Evolutionary conservation across 768 basidiomycete genomes (phyloP).

Genomic region (Rossbeevera mucosa): DNA sequence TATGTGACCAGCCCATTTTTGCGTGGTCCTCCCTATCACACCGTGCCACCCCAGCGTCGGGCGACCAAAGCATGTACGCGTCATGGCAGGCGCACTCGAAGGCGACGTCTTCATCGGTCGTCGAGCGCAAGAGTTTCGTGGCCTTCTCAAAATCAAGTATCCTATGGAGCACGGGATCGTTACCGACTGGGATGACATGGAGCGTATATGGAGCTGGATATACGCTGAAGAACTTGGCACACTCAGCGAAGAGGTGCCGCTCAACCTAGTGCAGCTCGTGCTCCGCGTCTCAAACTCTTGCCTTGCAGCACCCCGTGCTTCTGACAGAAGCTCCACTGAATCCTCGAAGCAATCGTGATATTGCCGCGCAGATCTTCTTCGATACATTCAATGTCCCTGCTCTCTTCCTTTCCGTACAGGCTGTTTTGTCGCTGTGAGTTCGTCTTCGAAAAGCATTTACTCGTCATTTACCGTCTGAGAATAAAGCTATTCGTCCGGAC

Average conservation of each 20-base stretch:
- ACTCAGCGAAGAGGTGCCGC: constrained; percentile 87
- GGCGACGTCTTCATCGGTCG: constrained; percentile 95
- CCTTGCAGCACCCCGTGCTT: constrained; percentile 84
- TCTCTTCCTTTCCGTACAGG: constrained; percentile 93
- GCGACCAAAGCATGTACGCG: constrained; percentile 93
- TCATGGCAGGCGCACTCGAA: constrained; percentile 96
- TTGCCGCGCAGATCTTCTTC: constrained; percentile 98
- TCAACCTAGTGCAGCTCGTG: not conserved
- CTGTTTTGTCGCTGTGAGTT: constrained; percentile 88
- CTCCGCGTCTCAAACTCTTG: constrained; percentile 10
- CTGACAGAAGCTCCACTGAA: constrained; percentile 97
- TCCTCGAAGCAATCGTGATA: constrained; percentile 92
- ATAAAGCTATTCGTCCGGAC: constrained; percentile 90
- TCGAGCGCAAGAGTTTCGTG: constrained; percentile 92
- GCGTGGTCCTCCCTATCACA: constrained; percentile 18
- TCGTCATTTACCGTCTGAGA: constrained; percentile 10
- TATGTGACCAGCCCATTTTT: constrained; percentile 48
- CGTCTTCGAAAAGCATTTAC: not conserved
- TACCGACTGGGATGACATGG: constrained; percentile 99
- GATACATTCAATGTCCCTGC: constrained; percentile 99
- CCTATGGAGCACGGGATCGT: constrained; percentile 99
- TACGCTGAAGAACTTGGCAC: constrained; percentile 95
- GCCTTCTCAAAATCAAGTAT: constrained; percentile 95
- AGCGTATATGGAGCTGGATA: constrained; percentile 98
- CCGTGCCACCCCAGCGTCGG: constrained; percentile 62